Evolutionary conservation across 2,329 filamentous ascomycete species (phyloP).

Genomic region (Bipolaris bicolor): DNA sequence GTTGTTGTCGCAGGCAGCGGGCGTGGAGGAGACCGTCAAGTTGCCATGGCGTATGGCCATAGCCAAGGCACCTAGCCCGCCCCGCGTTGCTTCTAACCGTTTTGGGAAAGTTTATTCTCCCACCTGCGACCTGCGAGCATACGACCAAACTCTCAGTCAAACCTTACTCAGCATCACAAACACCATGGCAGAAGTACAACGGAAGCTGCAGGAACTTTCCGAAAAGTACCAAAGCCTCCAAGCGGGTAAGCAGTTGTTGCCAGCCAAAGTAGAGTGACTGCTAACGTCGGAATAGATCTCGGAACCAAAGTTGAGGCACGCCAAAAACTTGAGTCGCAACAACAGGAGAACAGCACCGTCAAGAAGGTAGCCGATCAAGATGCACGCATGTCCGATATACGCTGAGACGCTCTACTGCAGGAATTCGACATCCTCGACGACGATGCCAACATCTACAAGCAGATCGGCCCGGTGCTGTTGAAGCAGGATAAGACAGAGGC

Average conservation of each 20-base stretch:
- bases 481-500: conserved; percentile 95
- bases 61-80: conserved; percentile 22
- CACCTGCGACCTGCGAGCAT: conserved; percentile 28
- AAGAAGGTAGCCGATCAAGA: conserved; percentile 65
- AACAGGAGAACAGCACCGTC: conserved; percentile 89
- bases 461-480: conserved; percentile 87
- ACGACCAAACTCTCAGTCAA: conserved; percentile 24
- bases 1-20: neutral
- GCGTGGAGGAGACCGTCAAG: conserved; percentile 16
- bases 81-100: conserved; percentile 33
- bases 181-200: conserved; percentile 66
- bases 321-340: conserved; percentile 92
- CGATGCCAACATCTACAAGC: conserved; percentile 91
- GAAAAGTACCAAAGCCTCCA: conserved; percentile 89
- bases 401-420: conserved; percentile 51
- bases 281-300: conserved; percentile 66
- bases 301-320: conserved; percentile 76
- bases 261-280: neutral
- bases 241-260: conserved; percentile 63
- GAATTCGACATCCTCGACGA: conserved; percentile 83
- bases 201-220: conserved; percentile 78
- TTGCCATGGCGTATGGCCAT: conserved; percentile 12
- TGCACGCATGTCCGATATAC: neutral
- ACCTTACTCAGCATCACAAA: conserved; percentile 37
- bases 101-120: conserved; percentile 30